Percentiles rank a stretch among this genome's conserved stretches.
Conservation (phyloP, 129 eudicot species). For the Ambrosia artemisiifolia region DNA sequence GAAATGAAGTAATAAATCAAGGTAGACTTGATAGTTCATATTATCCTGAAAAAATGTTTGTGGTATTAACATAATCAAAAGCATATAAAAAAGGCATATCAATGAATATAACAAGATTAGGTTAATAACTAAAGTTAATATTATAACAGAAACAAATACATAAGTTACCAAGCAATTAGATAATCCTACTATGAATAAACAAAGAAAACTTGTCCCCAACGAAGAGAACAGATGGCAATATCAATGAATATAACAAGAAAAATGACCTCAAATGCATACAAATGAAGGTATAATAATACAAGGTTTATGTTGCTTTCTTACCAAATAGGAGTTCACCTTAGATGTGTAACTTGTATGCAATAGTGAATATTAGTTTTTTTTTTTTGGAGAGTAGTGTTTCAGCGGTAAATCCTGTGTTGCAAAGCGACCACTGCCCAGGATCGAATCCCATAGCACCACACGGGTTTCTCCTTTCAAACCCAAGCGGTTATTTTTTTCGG, state of each 20-base stretch:
- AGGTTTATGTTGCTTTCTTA: neutral
- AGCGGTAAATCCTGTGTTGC: too few species aligned
- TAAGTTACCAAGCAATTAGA: conserved; percentile 7
- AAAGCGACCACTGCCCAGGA: too few species aligned
- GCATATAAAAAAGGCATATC: too few species aligned
- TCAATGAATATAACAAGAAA: conserved; percentile 15
- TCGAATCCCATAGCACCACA: too few species aligned
- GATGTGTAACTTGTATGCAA: conserved; percentile 11
- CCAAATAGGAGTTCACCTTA: conserved; percentile 7
- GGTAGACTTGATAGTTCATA: too few species aligned
- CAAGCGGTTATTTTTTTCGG: too few species aligned
- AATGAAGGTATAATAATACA: conserved; percentile 1
- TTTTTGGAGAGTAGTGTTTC: too few species aligned
- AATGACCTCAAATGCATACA: conserved; percentile 24
- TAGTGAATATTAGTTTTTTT: neutral
- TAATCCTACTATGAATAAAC: conserved; percentile 14
- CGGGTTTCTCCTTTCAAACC: too few species aligned
- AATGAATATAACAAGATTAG: neutral
- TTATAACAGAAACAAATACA: neutral
- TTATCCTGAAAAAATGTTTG: too few species aligned
- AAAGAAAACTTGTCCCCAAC: conserved; percentile 12
- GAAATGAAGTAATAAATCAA: too few species aligned
- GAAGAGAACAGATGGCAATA: conserved; percentile 9
- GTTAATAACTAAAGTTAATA: neutral
- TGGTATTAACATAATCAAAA: too few species aligned